A percentile compares a stretch with the other conserved stretches of the same genome.
Conservation (phyloP, 2,329 filamentous ascomycete genomes). For the Didymella keratinophila region DNA sequence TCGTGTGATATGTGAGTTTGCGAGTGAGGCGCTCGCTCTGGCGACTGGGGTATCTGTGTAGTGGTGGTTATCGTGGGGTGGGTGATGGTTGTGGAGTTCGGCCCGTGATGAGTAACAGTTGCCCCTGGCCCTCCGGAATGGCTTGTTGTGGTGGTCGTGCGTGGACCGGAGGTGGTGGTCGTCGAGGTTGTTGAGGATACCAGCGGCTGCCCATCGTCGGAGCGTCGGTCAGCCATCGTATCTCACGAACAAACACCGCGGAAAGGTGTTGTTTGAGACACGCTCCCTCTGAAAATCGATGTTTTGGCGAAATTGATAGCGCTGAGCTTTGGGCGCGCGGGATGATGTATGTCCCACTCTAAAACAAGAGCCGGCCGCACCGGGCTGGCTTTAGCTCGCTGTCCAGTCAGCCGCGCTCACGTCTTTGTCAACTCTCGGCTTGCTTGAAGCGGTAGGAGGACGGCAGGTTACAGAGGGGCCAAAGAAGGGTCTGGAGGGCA, state of each 20-base stretch:
- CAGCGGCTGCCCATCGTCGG: constrained; percentile 18
- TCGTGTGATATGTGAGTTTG: constrained; percentile 5
- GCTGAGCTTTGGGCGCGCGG: constrained; percentile 20
- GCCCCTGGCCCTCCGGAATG: constrained; percentile 30
- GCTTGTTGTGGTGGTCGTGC: constrained; percentile 40
- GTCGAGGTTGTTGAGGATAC: constrained; percentile 34
- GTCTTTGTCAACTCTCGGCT: constrained; percentile 8
- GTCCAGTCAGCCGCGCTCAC: constrained; percentile 26
- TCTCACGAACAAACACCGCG: constrained; percentile 13
- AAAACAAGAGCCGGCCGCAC: constrained; percentile 30
- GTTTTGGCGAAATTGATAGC: constrained; percentile 18
- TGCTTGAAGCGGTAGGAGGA: not conserved
- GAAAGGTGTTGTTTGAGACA: constrained; percentile 10
- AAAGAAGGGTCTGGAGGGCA: not conserved
- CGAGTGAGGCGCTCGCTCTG: not conserved
- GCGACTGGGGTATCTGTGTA: constrained; percentile 20
- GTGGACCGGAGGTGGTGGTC: constrained; percentile 41
- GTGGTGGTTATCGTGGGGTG: constrained; percentile 45
- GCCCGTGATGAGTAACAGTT: constrained; percentile 31
- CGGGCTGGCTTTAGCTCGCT: constrained; percentile 25
- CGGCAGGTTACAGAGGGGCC: not conserved
- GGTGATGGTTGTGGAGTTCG: constrained; percentile 37
- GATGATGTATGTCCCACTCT: constrained; percentile 23
- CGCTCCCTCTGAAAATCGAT: constrained; percentile 14
- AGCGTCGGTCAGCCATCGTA: constrained; percentile 26